phyloP scores from a whole-genome alignment of 139 green algal species.

The Dunaliella primolecta region DNA sequence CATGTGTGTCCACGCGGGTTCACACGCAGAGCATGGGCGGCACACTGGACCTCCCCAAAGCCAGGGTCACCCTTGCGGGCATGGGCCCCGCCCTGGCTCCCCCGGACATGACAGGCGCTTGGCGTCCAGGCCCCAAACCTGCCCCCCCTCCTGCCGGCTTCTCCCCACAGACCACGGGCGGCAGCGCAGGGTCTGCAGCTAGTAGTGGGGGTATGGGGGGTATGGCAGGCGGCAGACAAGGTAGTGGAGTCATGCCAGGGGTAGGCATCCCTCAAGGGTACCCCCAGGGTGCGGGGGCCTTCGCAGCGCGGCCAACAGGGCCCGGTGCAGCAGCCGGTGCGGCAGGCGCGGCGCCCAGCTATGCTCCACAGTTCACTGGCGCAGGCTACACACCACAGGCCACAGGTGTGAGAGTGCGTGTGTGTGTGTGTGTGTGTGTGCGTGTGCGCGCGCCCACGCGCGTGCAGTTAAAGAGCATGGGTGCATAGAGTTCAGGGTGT shows the following conservation, averaged over 20 bases:
- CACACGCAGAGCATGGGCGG: slow-evolving; percentile 46
- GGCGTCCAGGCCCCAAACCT: background rate
- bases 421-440: slow-evolving; percentile 3
- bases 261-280: too few species aligned
- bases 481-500: too few species aligned
- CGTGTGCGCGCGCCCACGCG: too few species aligned
- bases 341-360: background rate
- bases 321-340: slow-evolving; percentile 15
- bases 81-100: slow-evolving; percentile 53
- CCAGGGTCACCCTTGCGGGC: slow-evolving; percentile 52
- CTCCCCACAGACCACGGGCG: slow-evolving; percentile 7
- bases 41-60: slow-evolving; percentile 44
- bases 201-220: too few species aligned
- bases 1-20: too few species aligned
- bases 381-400: slow-evolving; percentile 19
- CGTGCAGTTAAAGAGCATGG: too few species aligned
- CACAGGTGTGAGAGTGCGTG: slow-evolving; percentile 13
- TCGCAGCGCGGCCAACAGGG: slow-evolving; percentile 37
- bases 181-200: background rate
- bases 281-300: slow-evolving; percentile 5
- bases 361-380: slow-evolving; percentile 21
- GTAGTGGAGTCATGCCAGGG: too few species aligned
- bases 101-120: slow-evolving; percentile 47
- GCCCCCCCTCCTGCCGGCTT: background rate
- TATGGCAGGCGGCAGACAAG: too few species aligned